phyloP scores from a whole-genome alignment of 164 flowering plant genomes.

The Annona cherimola region DNA sequence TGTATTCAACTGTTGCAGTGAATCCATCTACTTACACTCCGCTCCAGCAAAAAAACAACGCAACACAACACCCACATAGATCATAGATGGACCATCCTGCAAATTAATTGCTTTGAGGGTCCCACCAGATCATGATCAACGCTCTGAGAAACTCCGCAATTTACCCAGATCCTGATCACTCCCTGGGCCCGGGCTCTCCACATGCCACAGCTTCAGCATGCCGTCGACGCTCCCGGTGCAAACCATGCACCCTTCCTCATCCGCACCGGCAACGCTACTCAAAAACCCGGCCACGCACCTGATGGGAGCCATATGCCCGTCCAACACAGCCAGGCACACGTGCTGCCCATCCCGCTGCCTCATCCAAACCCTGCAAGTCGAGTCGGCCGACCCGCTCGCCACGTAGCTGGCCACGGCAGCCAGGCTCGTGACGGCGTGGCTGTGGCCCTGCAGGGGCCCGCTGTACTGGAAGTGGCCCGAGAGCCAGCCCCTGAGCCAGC shows the following conservation, averaged over 20 bases:
- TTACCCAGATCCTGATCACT: neutral
- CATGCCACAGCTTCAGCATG: slow-evolving; percentile 10
- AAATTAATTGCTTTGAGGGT: neutral
- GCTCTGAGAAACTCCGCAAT: slow-evolving; percentile 9
- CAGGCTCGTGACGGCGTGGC: slow-evolving; percentile 10
- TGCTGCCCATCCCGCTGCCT: slow-evolving; percentile 9
- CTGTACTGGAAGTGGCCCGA: slow-evolving; percentile 9
- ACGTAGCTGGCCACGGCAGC: slow-evolving; percentile 2
- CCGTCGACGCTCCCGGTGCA: slow-evolving; percentile 18
- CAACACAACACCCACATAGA: too few relatives aligned
- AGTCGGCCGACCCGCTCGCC: slow-evolving; percentile 17
- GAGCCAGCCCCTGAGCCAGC: slow-evolving; percentile 9
- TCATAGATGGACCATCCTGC: too few relatives aligned
- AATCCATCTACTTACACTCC: too few relatives aligned
- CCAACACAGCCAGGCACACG: slow-evolving; percentile 7
- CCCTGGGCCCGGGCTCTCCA: neutral
- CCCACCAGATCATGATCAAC: slow-evolving; percentile 17
- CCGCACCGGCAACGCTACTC: neutral
- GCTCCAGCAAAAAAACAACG: too few relatives aligned
- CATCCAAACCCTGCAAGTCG: slow-evolving; percentile 9
- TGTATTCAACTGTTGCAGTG: too few relatives aligned
- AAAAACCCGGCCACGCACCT: slow-evolving; percentile 7
- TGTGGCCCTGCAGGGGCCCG: slow-evolving; percentile 10
- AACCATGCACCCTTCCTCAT: slow-evolving; percentile 8
- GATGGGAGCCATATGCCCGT: slow-evolving; percentile 10